phyloP scores from a whole-genome alignment of 179 eudicot genomes.

The Actinidia arguta region DNA sequence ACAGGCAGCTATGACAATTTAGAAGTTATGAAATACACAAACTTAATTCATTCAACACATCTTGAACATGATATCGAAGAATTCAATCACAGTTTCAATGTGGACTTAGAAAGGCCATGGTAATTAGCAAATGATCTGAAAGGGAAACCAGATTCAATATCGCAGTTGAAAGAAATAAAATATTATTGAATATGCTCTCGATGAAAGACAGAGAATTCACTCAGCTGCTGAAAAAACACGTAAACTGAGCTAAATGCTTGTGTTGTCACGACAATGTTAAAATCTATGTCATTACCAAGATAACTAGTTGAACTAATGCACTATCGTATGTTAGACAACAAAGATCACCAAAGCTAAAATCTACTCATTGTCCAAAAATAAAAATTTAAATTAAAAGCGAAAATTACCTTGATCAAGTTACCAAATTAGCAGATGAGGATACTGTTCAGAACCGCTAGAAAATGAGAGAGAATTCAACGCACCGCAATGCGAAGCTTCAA shows the following conservation, averaged over 20 bases:
- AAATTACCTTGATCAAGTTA: not conserved
- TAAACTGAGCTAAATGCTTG: not conserved
- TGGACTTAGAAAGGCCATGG: not conserved
- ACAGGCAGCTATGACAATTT: too few relatives aligned
- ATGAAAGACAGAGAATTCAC: not conserved
- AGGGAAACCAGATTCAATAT: not conserved
- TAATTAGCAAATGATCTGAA: not conserved
- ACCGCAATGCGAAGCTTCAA: not conserved
- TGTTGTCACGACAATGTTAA: not conserved
- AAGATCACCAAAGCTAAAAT: not conserved
- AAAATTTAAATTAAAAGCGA: not conserved
- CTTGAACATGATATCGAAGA: not conserved
- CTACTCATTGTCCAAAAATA: not conserved
- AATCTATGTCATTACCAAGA: not conserved
- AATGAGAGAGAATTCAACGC: not conserved
- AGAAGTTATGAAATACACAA: not conserved
- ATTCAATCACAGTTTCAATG: not conserved
- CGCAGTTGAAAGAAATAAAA: too few relatives aligned
- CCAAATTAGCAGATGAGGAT: not conserved
- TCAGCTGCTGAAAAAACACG: not conserved
- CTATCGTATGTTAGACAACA: not conserved
- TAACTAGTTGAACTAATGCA: not conserved
- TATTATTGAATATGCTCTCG: too few relatives aligned
- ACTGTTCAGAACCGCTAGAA: not conserved
- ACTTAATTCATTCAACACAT: not conserved